These are phyloP conservation scores for Trypanosoma lewisi DNA, from an alignment of 208 protist species.

Conservation along the genomic window DNA sequence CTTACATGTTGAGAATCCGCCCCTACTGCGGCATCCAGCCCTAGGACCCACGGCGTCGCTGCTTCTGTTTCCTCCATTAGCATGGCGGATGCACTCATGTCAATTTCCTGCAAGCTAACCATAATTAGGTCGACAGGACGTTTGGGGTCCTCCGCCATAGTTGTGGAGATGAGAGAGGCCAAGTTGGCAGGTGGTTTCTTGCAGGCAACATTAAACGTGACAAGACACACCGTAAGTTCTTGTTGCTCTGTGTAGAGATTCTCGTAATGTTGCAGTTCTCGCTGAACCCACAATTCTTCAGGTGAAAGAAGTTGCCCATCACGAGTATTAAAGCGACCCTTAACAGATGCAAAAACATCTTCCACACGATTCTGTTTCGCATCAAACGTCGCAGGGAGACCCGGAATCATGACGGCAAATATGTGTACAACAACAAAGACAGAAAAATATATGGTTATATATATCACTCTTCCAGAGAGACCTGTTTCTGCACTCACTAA, in stretches of 20 bases:
- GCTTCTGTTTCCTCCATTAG: conserved; percentile 85
- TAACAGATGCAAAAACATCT: conserved; percentile 33
- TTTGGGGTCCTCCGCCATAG: conserved; percentile 10
- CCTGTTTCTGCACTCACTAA: too few species aligned
- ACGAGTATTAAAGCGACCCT: conserved; percentile 6
- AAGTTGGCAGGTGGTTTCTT: conserved; percentile 63
- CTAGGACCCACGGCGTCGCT: conserved; percentile 64
- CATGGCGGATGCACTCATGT: conserved; percentile 90
- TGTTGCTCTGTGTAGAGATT: conserved; percentile 60
- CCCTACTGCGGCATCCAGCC: conserved; percentile 44
- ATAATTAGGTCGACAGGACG: conserved; percentile 70
- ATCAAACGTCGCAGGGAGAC: conserved; percentile 58
- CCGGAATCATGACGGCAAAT: conserved; percentile 44
- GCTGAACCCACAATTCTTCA: conserved; percentile 75
- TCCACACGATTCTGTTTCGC: conserved; percentile 37
- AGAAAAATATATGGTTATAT: background rate
- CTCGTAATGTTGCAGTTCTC: conserved; percentile 76
- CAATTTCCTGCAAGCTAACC: conserved; percentile 88
- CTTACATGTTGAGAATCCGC: conserved; percentile 35
- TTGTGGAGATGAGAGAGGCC: conserved; percentile 27
- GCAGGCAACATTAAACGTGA: conserved; percentile 84
- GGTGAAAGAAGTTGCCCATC: conserved; percentile 15
- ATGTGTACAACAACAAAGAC: too few species aligned
- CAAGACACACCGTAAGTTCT: conserved; percentile 62
- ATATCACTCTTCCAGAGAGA: too few species aligned